Evolutionary conservation across 352 stramenopile species (phyloP).

Genomic region (Pythium periplocum): DNA sequence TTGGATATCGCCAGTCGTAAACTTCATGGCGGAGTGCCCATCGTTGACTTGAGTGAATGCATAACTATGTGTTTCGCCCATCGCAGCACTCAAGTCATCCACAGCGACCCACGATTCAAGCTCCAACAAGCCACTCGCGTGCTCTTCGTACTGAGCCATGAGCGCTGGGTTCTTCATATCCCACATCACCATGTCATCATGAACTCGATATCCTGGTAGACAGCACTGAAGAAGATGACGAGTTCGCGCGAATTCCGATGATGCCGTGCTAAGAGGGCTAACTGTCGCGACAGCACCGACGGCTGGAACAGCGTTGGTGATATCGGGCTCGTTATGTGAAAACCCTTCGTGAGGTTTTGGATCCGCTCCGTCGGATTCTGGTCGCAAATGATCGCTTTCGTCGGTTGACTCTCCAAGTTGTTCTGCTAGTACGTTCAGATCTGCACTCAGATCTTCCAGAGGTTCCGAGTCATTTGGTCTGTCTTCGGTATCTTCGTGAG

Average conservation of each 20-base stretch:
- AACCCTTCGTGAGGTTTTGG: no score
- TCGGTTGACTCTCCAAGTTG: slow-evolving; percentile 1
- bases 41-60: slow-evolving; percentile 43
- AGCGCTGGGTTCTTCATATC: slow-evolving; percentile 68
- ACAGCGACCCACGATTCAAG: slow-evolving; percentile 74
- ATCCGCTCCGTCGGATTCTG: neutral
- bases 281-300: slow-evolving; percentile 39
- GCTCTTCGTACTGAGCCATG: slow-evolving; percentile 49
- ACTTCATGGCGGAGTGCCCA: slow-evolving; percentile 50
- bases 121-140: slow-evolving; percentile 42
- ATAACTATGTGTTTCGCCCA: slow-evolving; percentile 50
- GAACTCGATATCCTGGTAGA: slow-evolving; percentile 38
- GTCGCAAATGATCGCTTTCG: neutral
- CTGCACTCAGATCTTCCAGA: slow-evolving; percentile 6
- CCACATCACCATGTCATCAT: slow-evolving; percentile 60
- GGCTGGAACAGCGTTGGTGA: slow-evolving; percentile 23
- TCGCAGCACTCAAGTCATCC: slow-evolving; percentile 52
- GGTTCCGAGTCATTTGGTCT: neutral
- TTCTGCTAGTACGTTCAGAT: slow-evolving; percentile 9
- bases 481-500: neutral
- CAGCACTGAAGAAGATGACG: slow-evolving; percentile 67
- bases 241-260: slow-evolving; percentile 55
- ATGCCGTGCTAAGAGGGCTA: slow-evolving; percentile 29
- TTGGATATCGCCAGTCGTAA: slow-evolving; percentile 56
- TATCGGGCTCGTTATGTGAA: slow-evolving; percentile 13